A percentile compares a stretch with the other conserved stretches of the same genome.
These are phyloP conservation scores for Rhizopogon roseolus DNA, from an alignment of 768 basidiomycete species.

Conservation along the genomic window DNA sequence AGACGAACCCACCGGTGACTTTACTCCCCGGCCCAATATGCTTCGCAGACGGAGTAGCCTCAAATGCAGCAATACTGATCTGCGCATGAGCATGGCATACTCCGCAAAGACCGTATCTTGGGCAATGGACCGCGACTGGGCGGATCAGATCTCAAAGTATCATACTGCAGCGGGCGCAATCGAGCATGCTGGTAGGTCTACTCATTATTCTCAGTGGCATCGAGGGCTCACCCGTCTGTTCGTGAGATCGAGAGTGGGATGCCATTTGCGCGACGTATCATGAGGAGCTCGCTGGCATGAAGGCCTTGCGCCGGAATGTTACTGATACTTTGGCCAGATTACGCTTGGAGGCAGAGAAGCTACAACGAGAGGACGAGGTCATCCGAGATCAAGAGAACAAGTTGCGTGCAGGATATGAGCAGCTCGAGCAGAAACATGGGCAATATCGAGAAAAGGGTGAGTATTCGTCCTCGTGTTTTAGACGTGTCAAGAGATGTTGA, in stretches of 20 bases:
- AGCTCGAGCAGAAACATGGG: constrained; percentile 35
- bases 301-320: constrained; percentile 52
- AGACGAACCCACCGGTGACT: constrained; percentile 27
- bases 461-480: neutral
- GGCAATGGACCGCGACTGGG: constrained; percentile 65
- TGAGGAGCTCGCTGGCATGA: constrained; percentile 59
- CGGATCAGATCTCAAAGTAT: constrained; percentile 49
- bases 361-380: constrained; percentile 36
- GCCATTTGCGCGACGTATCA: constrained; percentile 51
- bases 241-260: constrained; percentile 55
- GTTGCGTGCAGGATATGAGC: constrained; percentile 32
- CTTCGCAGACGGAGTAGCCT: constrained; percentile 59
- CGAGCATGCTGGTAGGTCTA: constrained; percentile 33
- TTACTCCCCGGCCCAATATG: constrained; percentile 26
- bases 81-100: constrained; percentile 42
- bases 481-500: constrained; percentile 3
- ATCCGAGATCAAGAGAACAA: constrained; percentile 38
- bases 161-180: constrained; percentile 35
- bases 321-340: constrained; percentile 33
- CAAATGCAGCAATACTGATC: constrained; percentile 47
- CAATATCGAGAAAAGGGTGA: constrained; percentile 39
- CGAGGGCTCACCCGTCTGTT: neutral
- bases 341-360: constrained; percentile 33
- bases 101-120: constrained; percentile 67
- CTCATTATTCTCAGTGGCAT: neutral